Evolutionary conservation across 2,329 filamentous ascomycete genomes (phyloP).

Genomic region (Thielaviopsis musarum): DNA sequence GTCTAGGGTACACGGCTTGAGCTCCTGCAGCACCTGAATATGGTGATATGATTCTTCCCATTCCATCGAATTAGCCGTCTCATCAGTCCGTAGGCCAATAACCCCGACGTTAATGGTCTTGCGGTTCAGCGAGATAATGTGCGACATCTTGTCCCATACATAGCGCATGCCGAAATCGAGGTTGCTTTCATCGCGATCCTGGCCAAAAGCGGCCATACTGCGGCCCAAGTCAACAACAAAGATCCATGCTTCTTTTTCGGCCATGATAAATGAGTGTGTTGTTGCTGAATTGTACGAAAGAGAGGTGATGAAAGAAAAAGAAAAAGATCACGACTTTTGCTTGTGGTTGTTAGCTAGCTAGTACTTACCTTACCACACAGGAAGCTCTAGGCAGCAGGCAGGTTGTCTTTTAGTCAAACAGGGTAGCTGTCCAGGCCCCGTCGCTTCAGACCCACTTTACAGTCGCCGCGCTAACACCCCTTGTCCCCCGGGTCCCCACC

Average conservation of each 20-base stretch:
- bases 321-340: neutral
- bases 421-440: neutral
- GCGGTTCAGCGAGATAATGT: conserved; percentile 49
- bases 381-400: conserved; percentile 5
- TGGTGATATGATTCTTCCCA: conserved; percentile 61
- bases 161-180: conserved; percentile 83
- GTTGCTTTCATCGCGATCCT: conserved; percentile 59
- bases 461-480: too few species aligned
- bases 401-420: conserved; percentile 6
- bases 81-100: conserved; percentile 67
- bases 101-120: conserved; percentile 60
- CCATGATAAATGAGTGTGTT: conserved; percentile 40
- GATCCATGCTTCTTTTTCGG: conserved; percentile 80
- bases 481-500: neutral
- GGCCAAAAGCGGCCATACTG: conserved; percentile 61
- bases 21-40: conserved; percentile 62
- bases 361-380: neutral
- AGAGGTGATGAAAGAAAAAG: neutral
- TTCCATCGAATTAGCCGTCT: conserved; percentile 50
- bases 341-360: neutral
- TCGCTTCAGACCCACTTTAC: neutral
- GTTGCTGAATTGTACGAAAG: neutral
- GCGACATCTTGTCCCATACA: conserved; percentile 77
- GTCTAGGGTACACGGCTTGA: conserved; percentile 43
- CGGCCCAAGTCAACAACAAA: conserved; percentile 79